Percentiles rank a stretch among this genome's conserved stretches.
phyloP scores from a whole-genome alignment of 129 eudicot genomes.

The Gnaphalium uliginosum region DNA sequence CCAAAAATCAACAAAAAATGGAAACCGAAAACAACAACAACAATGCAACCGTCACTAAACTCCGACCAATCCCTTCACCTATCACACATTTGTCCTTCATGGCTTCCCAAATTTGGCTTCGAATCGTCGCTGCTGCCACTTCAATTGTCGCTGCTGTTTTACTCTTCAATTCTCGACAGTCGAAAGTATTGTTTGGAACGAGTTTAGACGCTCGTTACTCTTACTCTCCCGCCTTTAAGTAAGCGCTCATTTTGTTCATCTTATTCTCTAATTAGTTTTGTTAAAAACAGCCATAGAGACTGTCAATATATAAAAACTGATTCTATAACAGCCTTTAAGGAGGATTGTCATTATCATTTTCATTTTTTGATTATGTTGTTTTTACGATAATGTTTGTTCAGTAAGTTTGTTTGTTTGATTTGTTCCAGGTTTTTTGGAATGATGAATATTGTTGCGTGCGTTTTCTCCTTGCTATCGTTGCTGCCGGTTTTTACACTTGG shows the following conservation, averaged over 20 bases:
- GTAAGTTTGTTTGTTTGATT: background rate
- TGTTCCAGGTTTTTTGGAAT: slow-evolving; percentile 49
- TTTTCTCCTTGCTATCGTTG: slow-evolving; percentile 41
- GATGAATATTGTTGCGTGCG: slow-evolving; percentile 47
- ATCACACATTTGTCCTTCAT: slow-evolving; percentile 30
- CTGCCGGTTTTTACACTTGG: slow-evolving; percentile 38
- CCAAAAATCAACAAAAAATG: background rate
- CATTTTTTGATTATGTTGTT: background rate
- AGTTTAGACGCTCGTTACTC: slow-evolving; percentile 58
- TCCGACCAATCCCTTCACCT: slow-evolving; percentile 29
- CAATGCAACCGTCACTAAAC: background rate
- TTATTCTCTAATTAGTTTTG: too few species aligned
- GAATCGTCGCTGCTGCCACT: slow-evolving; percentile 44
- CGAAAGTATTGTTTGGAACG: slow-evolving; percentile 44
- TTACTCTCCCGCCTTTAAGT: slow-evolving; percentile 76
- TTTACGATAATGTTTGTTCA: background rate
- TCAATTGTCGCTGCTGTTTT: slow-evolving; percentile 53
- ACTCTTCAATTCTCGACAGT: slow-evolving; percentile 50
- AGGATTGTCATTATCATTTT: too few species aligned
- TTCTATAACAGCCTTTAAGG: too few species aligned
- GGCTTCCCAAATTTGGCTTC: slow-evolving; percentile 45
- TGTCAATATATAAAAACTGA: too few species aligned
- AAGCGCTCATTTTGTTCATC: background rate
- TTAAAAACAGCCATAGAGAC: too few species aligned
- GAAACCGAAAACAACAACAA: slow-evolving; percentile 25